These are phyloP conservation scores for Kingdonia uniflora DNA, from an alignment of 164 flowering plant genomes.

Conservation along the genomic window DNA sequence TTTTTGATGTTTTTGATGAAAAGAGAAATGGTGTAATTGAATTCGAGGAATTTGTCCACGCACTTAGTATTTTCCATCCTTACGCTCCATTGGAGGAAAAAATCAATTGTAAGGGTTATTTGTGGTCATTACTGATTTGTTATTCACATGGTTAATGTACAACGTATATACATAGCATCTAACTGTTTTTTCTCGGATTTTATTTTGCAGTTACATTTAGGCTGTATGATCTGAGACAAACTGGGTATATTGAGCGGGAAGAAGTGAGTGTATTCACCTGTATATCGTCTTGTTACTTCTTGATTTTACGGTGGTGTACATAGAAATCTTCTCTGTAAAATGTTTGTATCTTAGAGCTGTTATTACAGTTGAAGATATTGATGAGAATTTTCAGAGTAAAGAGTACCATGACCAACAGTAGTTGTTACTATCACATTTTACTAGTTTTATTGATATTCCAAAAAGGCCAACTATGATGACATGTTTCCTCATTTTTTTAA, in stretches of 20 bases:
- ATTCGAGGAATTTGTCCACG: constrained; percentile 74
- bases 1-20: constrained; percentile 81
- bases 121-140: background rate
- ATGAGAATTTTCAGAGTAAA: background rate
- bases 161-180: background rate
- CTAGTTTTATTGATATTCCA: background rate
- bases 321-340: too few species aligned
- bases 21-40: constrained; percentile 81
- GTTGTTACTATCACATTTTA: background rate
- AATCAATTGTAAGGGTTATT: constrained; percentile 58
- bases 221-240: constrained; percentile 72
- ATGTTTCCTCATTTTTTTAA: background rate
- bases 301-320: too few species aligned
- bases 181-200: constrained; percentile 2
- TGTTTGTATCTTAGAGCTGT: too few species aligned
- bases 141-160: background rate
- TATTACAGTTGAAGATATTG: background rate
- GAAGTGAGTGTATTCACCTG: constrained; percentile 42
- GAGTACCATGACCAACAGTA: background rate
- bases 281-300: background rate
- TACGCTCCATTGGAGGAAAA: constrained; percentile 57
- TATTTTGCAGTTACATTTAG: constrained; percentile 76
- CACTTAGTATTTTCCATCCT: constrained; percentile 82
- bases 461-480: background rate
- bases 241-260: constrained; percentile 81